Evolutionary conservation across 75 land plant species (phyloP).

Genomic region (Selaginella tamariscina): DNA sequence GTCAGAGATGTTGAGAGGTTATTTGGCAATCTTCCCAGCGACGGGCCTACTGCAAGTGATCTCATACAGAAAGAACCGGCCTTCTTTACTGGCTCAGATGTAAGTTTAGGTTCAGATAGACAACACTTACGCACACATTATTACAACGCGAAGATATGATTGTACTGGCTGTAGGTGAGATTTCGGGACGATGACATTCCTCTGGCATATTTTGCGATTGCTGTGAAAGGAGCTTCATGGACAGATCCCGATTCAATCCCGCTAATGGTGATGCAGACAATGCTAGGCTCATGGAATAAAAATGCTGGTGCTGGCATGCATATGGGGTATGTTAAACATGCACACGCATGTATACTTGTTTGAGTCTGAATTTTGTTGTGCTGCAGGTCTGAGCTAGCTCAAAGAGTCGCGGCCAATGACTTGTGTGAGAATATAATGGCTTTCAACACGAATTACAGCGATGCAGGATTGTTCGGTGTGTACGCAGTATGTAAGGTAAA

Average conservation of each 20-base stretch:
- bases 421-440: constrained; percentile 91
- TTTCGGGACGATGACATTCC: constrained; percentile 82
- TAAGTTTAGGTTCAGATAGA: constrained; percentile 8
- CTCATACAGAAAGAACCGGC: constrained; percentile 52
- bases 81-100: constrained; percentile 73
- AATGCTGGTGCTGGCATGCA: constrained; percentile 70
- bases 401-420: constrained; percentile 62
- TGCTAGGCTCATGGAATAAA: constrained; percentile 91
- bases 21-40: constrained; percentile 47
- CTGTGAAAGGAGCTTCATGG: constrained; percentile 91
- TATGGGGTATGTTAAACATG: constrained; percentile 56
- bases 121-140: too few relatives aligned
- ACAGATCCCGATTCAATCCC: constrained; percentile 93
- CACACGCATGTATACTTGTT: not conserved
- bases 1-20: constrained; percentile 44
- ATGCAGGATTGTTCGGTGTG: constrained; percentile 88
- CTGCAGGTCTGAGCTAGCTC: constrained; percentile 74
- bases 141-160: too few relatives aligned
- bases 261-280: constrained; percentile 90
- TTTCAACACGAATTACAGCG: constrained; percentile 89
- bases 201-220: constrained; percentile 78
- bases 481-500: constrained; percentile 80
- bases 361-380: not conserved
- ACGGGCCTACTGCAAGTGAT: constrained; percentile 47
- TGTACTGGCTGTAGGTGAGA: constrained; percentile 68